phyloP scores from a whole-genome alignment of 345 rosid genomes.

The Xanthoceras sorbifolium region DNA sequence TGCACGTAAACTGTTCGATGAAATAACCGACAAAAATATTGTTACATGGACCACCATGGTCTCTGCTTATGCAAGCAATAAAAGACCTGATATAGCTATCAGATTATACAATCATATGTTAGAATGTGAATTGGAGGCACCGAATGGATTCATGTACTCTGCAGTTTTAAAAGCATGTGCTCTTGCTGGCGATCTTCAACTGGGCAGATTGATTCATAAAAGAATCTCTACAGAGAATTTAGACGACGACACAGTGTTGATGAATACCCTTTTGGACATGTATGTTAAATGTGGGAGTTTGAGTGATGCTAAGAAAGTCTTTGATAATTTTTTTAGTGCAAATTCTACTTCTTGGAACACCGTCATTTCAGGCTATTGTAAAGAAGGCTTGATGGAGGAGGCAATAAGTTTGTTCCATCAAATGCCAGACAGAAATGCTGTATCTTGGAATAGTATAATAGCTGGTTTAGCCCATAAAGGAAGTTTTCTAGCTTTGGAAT shows the following conservation, averaged over 20 bases:
- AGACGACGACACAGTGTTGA: constrained; percentile 52
- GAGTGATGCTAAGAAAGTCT: constrained; percentile 50
- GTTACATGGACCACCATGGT: constrained; percentile 71
- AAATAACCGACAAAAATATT: constrained; percentile 56
- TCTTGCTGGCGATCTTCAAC: constrained; percentile 51
- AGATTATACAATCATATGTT: constrained; percentile 46
- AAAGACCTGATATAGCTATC: constrained; percentile 49
- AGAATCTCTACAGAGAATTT: constrained; percentile 40
- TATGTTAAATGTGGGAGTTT: constrained; percentile 67
- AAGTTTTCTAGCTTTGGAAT: constrained; percentile 50
- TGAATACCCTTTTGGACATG: constrained; percentile 76
- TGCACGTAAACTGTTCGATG: constrained; percentile 60
- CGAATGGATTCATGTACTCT: constrained; percentile 66
- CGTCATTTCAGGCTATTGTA: constrained; percentile 65
- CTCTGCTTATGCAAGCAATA: constrained; percentile 44
- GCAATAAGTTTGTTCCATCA: constrained; percentile 53
- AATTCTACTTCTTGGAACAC: constrained; percentile 73
- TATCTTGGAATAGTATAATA: constrained; percentile 72
- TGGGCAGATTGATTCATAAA: constrained; percentile 55
- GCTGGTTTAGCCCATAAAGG: constrained; percentile 64
- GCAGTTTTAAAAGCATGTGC: constrained; percentile 68
- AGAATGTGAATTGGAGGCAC: constrained; percentile 34
- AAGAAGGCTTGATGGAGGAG: constrained; percentile 56
- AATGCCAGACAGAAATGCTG: constrained; percentile 50
- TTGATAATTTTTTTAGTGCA: constrained; percentile 36